Base-by-base conservation (phyloP, 2,329 filamentous ascomycete genomes). In the Plenodomus tracheiphilus region DNA sequence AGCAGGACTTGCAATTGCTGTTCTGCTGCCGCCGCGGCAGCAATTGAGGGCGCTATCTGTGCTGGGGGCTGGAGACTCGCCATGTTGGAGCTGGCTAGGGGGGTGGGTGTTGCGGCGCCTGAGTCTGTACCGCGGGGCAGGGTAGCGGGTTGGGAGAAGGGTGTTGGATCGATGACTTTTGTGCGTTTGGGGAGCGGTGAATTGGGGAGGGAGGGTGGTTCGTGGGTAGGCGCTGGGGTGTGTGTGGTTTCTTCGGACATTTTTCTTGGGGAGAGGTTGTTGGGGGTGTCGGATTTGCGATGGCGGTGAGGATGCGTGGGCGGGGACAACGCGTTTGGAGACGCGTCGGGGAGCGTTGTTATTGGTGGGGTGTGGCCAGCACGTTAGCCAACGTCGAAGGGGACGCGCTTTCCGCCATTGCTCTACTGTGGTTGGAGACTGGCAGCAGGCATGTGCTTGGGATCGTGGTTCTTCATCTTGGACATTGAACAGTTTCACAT, bases 1-100 rank as follows among this genome's bases (percentile, higher is more conserved):
- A 95, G 91, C 81, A 97, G 93, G 75, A 99, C 85, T 54, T 91
- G 83, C 43, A 96, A 81, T n/a, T 86, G 85, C 28, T 74, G 67
- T 61, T 61, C 75, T 25, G 64, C 62, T 4, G 60, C 55, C 2
- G 67, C 59, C 0, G 62, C 64, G 0, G 62, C 58, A 3, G 64
- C 59, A 18, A 63, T 51, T 15, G 53, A 56, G 9, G 64, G 58
- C 2, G 60, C 62, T 4, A 66, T 59, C 3, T 60, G 58, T 3
- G 61, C 56, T 1, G 61, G 58, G 7, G 66, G 51, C 25, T 64
- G 63, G 15, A 65, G 41, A 18, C 46, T 21, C 16, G 54, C 37
- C 41, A 62, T 61, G 43, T 57, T 62, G 56, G 46, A 43, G 54
- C 45, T 16, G 49, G 54, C 22, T 45, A 54, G 28, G 43, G 70